Percentiles rank a stretch among this genome's conserved stretches.
phyloP scores from a whole-genome alignment of 2,329 filamentous ascomycete species.

The Talaromyces sp. region DNA sequence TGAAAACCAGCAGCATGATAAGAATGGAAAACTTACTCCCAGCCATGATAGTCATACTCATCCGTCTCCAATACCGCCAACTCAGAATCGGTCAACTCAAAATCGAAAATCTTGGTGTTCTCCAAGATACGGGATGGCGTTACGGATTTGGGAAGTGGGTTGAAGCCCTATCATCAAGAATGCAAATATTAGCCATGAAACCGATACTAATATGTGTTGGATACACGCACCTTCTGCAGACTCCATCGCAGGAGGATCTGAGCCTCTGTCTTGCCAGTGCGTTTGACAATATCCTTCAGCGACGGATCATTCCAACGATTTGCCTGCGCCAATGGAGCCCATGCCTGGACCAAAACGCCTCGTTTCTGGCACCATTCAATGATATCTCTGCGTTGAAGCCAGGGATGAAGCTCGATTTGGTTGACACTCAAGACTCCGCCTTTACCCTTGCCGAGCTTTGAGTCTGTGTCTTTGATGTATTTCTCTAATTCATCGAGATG shows the following conservation, averaged over 20 bases:
- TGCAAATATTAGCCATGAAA: no score
- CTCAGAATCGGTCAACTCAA: conserved; percentile 57
- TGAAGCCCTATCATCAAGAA: conserved; percentile 49
- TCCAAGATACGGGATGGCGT: conserved; percentile 59
- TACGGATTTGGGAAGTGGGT: conserved; percentile 62
- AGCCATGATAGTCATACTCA: conserved; percentile 40
- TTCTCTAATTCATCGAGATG: conserved; percentile 41
- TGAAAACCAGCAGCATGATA: no score
- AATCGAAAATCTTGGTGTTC: conserved; percentile 59
- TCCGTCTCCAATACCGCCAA: conserved; percentile 56
- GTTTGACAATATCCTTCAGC: conserved; percentile 46
- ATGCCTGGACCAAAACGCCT: conserved; percentile 59
- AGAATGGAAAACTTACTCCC: neutral
- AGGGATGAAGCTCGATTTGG: conserved; percentile 88
- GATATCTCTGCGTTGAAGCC: conserved; percentile 77
- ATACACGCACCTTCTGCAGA: neutral
- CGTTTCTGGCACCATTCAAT: conserved; percentile 69
- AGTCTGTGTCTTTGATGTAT: conserved; percentile 32
- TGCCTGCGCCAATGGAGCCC: conserved; percentile 47
- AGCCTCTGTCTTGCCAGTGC: neutral
- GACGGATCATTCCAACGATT: conserved; percentile 52
- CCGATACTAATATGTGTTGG: no score
- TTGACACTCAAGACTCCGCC: conserved; percentile 75
- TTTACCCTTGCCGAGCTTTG: conserved; percentile 49
- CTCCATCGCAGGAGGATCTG: neutral